These are phyloP conservation scores for Gynochthodes officinalis DNA, from an alignment of 257 asterid species.

Conservation along the genomic window DNA sequence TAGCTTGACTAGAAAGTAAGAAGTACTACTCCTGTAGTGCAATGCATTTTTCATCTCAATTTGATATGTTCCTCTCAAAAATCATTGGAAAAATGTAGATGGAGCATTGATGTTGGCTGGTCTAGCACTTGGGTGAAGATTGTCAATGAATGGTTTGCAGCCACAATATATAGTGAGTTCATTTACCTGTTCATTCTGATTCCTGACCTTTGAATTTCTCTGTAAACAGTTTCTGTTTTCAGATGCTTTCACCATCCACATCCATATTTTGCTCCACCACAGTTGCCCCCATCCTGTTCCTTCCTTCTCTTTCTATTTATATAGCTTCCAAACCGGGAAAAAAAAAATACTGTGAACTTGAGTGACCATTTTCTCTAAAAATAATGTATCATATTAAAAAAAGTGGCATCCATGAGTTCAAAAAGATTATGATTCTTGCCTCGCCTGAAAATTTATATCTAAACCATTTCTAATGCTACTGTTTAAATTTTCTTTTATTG, in stretches of 20 bases:
- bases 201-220: too few species aligned
- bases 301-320: not conserved
- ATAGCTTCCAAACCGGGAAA: not conserved
- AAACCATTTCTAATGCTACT: not conserved
- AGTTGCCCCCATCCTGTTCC: not conserved
- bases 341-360: not conserved
- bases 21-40: conserved; percentile 15
- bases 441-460: not conserved
- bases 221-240: not conserved
- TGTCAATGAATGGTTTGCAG: conserved; percentile 90
- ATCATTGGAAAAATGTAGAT: conserved; percentile 35
- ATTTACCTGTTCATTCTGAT: not conserved
- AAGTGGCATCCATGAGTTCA: not conserved
- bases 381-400: too few species aligned
- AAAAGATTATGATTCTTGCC: not conserved
- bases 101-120: conserved; percentile 98
- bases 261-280: not conserved
- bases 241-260: not conserved
- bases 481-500: conserved; percentile 3
- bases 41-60: not conserved
- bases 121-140: conserved; percentile 95
- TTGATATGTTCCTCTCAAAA: not conserved
- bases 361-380: too few species aligned
- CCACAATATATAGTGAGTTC: conserved; percentile 74
- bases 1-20: conserved; percentile 69